Base-by-base conservation (phyloP, 2,329 filamentous ascomycete genomes). In the Xylariaceae sp. region DNA sequence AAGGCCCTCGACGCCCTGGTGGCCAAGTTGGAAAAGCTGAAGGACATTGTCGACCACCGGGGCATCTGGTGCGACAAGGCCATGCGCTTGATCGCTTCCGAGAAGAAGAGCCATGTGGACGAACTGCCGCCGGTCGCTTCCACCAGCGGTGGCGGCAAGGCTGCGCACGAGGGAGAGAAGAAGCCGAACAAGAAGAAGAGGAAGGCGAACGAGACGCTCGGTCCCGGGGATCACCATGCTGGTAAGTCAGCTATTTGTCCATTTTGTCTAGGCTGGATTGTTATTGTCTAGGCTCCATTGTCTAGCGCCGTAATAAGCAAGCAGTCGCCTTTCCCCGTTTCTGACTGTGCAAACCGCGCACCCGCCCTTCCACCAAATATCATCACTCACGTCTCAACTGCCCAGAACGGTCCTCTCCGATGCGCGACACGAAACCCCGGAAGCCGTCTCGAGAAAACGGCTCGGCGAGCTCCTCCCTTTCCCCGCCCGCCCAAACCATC, bases 121-220 rank as follows among this genome's bases (percentile, higher is more conserved):
- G 28, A 60, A 67, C 32, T 70, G 78, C 39, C 73, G 74, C 26
- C 69, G 71, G 54, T 66, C 65, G 37, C 58, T 7, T 24, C 21
- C 21, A 24, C 21, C 56, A 63, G 74, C 3, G 44, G 39, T 18
- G 41, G 59, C 69, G 41, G 59, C 69, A 52, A 68, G 58, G 58
- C 69, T 9, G 34, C 40, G 60, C 54, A 61, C 45, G 56, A 69
- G 37, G 70, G 62, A 18, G 73, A 76, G 31, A 68, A 68, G 44
- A 76, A 76, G 53, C 65, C 70, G 16, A 88, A 89, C 60, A 73
- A 83, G 49, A 88, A 86, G 71, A 88, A 86, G 68, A 81, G 85
- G 59, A 88, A 88, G 64, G 85, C 83, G 16, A 68, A 76, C 6
- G 78, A 81, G 41, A 69, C 62, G 38, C 65, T 75, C 21, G 69